Conservation (phyloP, 2,329 filamentous ascomycete genomes). For the Calonectria naviculata region DNA sequence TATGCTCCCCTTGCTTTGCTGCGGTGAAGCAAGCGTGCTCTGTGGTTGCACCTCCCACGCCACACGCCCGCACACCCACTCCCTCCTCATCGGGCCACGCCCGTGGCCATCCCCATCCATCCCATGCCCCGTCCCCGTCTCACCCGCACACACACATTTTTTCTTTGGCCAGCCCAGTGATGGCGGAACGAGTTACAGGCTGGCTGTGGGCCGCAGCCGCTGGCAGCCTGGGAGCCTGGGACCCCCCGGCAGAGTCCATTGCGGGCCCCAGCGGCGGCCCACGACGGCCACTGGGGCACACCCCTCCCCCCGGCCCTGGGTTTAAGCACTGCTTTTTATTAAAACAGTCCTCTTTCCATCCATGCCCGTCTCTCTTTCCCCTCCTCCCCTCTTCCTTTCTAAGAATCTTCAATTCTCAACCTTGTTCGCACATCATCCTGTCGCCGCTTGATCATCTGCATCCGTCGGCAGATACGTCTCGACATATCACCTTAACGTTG, state of each 20-base stretch:
- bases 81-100: conserved; percentile 10
- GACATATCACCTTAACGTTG: conserved; percentile 14
- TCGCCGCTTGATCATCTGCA: conserved; percentile 24
- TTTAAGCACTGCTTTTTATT: conserved; percentile 43
- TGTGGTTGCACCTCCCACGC: conserved; percentile 15
- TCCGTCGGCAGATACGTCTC: conserved; percentile 16
- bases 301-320: conserved; percentile 34
- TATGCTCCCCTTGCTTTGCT: conserved; percentile 7
- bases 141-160: conserved; percentile 21
- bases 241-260: conserved; percentile 10
- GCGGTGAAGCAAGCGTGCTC: conserved; percentile 7
- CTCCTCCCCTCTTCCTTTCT: conserved; percentile 40
- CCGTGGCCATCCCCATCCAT: conserved; percentile 27
- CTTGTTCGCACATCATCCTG: conserved; percentile 29
- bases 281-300: conserved; percentile 23
- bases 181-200: conserved; percentile 32
- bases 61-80: conserved; percentile 5
- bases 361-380: conserved; percentile 36
- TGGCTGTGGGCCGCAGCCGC: conserved; percentile 17
- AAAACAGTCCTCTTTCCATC: conserved; percentile 44
- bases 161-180: conserved; percentile 6
- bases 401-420: conserved; percentile 35
- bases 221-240: conserved; percentile 14
- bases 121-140: conserved; percentile 28
- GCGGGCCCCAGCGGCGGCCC: conserved; percentile 17